Evolutionary conservation across 495 filamentous ascomycete genomes (phyloP).

Genomic region (Talaromyces stipitatus): DNA sequence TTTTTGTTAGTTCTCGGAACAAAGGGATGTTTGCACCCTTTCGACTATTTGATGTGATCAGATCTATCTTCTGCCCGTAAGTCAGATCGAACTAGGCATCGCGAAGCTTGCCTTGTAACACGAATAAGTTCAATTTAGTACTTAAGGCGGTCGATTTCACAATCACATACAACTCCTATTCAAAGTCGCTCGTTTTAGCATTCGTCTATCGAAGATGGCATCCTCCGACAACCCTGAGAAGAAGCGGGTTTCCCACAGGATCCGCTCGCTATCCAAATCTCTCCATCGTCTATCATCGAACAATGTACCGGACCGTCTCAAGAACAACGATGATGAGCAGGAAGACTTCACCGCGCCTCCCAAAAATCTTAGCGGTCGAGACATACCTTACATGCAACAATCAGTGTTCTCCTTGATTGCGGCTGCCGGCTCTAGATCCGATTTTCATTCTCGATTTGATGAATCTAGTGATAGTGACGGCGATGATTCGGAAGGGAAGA

Average conservation of each 20-base stretch:
- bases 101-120: neutral
- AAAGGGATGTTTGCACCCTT: neutral
- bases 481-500: constrained; percentile 32
- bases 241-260: constrained; percentile 36
- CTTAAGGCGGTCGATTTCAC: neutral
- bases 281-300: constrained; percentile 51
- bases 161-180: neutral
- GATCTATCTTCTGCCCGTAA: neutral
- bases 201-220: neutral
- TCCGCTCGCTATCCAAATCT: constrained; percentile 53
- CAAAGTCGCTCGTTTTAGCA: neutral
- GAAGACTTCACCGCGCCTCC: constrained; percentile 66
- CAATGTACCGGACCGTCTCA: constrained; percentile 71
- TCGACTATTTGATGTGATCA: neutral
- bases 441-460: constrained; percentile 76
- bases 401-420: constrained; percentile 91
- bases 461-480: constrained; percentile 75
- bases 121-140: neutral
- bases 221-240: constrained; percentile 24
- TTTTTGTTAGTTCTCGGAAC: neutral
- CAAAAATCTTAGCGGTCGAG: constrained; percentile 27
- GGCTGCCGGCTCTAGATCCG: constrained; percentile 72
- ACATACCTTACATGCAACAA: constrained; percentile 74
- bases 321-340: constrained; percentile 61
- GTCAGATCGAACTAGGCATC: neutral